Evolutionary conservation across 2,329 filamentous ascomycete species (phyloP), one percentile per base, ranked within the genome.

Genomic region (Chrysosporium queenslandicum): DNA sequence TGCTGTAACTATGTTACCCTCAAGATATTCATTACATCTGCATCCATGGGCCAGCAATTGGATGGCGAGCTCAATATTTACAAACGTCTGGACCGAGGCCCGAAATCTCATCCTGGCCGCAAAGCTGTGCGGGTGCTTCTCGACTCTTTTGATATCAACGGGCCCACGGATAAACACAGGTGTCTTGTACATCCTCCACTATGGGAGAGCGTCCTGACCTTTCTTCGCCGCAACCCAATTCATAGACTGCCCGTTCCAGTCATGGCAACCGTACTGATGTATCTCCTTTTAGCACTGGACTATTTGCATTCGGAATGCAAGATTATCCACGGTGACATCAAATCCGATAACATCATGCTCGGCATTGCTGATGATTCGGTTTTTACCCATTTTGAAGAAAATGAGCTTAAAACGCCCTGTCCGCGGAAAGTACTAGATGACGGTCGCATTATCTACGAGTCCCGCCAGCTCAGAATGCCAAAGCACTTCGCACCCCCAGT

Each of bases 11-110:
- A 66, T 60, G 64, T 67, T 11, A 62, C 54, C 2, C 58, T 66
- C 20, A 68, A 64, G 30, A 60, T 67, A 7, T 65, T 61, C 27
- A 56, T 64, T 48, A 55, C 62, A 27, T 55, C 64, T 54, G 29
- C 56, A 34, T 63, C 60, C 2, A 59, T 66, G 58, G 64, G 60
- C 1, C 54, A 61, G 34, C 60, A 63, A 39, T 2, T 65, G n/a
- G 61, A 66, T 45, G 27, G 70, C 14, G 73, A 76, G 58, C 56
- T 74, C 9, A 57, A 62, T 2, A 73, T 74, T n/a, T 74, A 75
- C 46, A 66, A 66, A 55, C 65, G 63, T 20, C 69, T 75, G 2
- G 61, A 64, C 18, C 45, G 27, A 47, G 54, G 45, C 8, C 52
- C 61, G 2, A 46, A 45, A 46, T 53, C 18, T 11, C 65, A 70